Percentiles rank a stretch among this genome's conserved stretches.
Evolutionary conservation across 257 asterid genomes (phyloP).

Genomic region (Solanum pinnatisectum): DNA sequence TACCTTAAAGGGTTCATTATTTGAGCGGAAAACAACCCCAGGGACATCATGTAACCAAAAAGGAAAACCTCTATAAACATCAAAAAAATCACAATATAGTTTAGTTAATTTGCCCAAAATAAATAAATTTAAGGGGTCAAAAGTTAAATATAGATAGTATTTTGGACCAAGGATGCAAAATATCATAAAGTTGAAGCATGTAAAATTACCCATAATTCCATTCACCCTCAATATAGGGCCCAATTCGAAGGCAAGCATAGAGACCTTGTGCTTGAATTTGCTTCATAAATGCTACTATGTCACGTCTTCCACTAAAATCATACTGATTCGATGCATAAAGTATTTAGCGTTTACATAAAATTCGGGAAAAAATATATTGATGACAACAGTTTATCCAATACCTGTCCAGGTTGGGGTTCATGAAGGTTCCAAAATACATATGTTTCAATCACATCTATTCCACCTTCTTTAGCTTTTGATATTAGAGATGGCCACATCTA

Average conservation of each 20-base stretch:
- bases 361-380: not conserved
- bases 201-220: conserved; percentile 79
- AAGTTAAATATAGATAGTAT: not conserved
- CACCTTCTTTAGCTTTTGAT: conserved; percentile 66
- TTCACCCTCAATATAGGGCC: conserved; percentile 80
- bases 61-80: conserved; percentile 58
- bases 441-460: conserved; percentile 64
- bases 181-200: not conserved
- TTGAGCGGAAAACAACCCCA: conserved; percentile 47
- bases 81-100: not conserved
- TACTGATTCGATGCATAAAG: conserved; percentile 24
- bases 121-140: not conserved
- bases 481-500: conserved; percentile 89
- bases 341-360: not conserved
- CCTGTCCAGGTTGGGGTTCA: conserved; percentile 68
- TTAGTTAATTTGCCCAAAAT: not conserved
- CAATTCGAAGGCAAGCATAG: conserved; percentile 70
- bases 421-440: conserved; percentile 87
- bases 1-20: conserved; percentile 81
- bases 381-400: not conserved
- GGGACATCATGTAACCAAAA: conserved; percentile 90
- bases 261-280: conserved; percentile 68
- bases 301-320: conserved; percentile 59
- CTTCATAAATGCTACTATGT: conserved; percentile 59
- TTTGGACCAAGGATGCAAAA: not conserved